A percentile compares a stretch with the other conserved stretches of the same genome.
Evolutionary conservation across 768 basidiomycete species (phyloP).

Genomic region (Amylocystis lapponica): DNA sequence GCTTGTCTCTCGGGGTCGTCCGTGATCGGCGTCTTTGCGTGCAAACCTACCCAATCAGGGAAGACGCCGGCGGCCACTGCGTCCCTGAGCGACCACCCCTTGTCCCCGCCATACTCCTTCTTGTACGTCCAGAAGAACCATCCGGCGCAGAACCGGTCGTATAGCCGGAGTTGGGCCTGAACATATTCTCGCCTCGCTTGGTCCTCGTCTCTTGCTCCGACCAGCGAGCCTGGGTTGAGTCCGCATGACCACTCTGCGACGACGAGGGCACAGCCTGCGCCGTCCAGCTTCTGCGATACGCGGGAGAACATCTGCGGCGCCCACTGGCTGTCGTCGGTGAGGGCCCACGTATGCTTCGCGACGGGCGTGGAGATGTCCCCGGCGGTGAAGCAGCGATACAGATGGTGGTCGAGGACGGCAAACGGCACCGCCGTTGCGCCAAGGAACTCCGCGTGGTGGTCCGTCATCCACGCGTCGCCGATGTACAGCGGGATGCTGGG

Average conservation of each 20-base stretch:
- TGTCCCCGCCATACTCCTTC: slow-evolving; percentile 60
- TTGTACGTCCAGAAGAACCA: slow-evolving; percentile 87
- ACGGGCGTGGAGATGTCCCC: slow-evolving; percentile 51
- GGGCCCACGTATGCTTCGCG: slow-evolving; percentile 43
- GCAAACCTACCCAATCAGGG: slow-evolving; percentile 30
- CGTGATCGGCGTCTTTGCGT: slow-evolving; percentile 10
- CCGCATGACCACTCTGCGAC: slow-evolving; percentile 81
- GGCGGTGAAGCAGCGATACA: slow-evolving; percentile 75
- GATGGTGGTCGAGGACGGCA: slow-evolving; percentile 72
- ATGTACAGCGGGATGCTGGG: slow-evolving; percentile 63
- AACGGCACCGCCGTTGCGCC: slow-evolving; percentile 26
- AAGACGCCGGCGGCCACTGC: slow-evolving; percentile 58
- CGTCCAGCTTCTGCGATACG: slow-evolving; percentile 27
- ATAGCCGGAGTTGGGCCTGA: slow-evolving; percentile 59
- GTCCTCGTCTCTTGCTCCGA: slow-evolving; percentile 37
- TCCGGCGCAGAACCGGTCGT: slow-evolving; percentile 58
- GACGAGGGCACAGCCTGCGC: slow-evolving; percentile 47
- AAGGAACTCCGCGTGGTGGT: slow-evolving; percentile 56
- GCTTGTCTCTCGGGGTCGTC: slow-evolving; percentile 35
- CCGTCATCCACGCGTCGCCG: slow-evolving; percentile 70
- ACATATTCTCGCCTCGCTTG: slow-evolving; percentile 44
- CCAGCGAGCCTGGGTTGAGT: slow-evolving; percentile 58
- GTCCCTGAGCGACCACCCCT: slow-evolving; percentile 70
- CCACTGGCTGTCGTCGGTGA: slow-evolving; percentile 36
- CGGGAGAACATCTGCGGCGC: slow-evolving; percentile 37